A percentile compares a stretch with the other conserved stretches of the same genome.
These are phyloP conservation scores for Fomitopsis betulina DNA, from an alignment of 1,284 basidiomycete species.

Conservation along the genomic window DNA sequence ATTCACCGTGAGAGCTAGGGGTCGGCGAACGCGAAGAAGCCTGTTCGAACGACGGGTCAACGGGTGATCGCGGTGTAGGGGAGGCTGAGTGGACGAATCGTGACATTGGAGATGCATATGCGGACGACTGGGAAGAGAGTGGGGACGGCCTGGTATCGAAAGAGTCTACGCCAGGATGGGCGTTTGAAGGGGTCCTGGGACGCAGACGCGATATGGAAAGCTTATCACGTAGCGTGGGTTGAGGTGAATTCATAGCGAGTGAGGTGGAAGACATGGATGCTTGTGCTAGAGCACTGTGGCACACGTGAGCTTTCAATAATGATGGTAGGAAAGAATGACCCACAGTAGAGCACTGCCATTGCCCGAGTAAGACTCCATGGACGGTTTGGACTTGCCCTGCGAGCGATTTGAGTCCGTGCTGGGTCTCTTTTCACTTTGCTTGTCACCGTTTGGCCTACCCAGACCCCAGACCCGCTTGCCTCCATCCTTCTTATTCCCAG, in stretches of 20 bases:
- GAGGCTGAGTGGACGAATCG: conserved; percentile 17
- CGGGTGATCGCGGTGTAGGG: conserved; percentile 16
- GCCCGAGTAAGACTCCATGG: conserved; percentile 53
- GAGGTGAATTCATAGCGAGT: conserved; percentile 27
- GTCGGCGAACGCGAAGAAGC: conserved; percentile 19
- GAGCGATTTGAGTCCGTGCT: conserved; percentile 62
- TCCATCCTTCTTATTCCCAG: conserved; percentile 30
- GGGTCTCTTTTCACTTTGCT: conserved; percentile 35
- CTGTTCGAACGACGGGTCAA: conserved; percentile 18
- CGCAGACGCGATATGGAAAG: conserved; percentile 30
- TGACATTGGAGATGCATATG: conserved; percentile 22
- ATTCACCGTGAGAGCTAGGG: conserved; percentile 17
- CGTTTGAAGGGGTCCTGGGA: conserved; percentile 28
- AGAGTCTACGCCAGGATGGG: conserved; percentile 14
- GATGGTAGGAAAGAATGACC: conserved; percentile 19
- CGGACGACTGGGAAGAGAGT: conserved; percentile 8
- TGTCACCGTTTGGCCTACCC: conserved; percentile 31
- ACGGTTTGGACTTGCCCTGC: conserved; percentile 44
- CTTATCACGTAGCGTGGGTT: conserved; percentile 31
- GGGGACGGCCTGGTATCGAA: conserved; percentile 15
- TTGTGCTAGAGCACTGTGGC: conserved; percentile 43
- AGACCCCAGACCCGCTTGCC: conserved; percentile 43
- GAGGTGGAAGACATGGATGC: conserved; percentile 57
- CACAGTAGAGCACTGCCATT: conserved; percentile 55
- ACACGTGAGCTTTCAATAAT: neutral